phyloP scores from a whole-genome alignment of 1,139 yeast genomes.

The Blastobotrys buckinghamii region DNA sequence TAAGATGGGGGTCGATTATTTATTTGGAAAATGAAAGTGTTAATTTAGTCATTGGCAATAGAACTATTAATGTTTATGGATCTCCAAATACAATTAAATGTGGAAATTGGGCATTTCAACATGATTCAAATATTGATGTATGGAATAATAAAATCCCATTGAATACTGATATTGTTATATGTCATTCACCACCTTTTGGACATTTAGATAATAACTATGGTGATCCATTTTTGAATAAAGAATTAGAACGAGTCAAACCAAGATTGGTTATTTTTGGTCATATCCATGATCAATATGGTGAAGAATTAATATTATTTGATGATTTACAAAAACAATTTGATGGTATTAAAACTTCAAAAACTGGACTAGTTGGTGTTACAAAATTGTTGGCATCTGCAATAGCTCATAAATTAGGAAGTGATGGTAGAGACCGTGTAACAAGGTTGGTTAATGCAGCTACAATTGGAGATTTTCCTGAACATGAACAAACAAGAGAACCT shows the following conservation, averaged over 20 bases:
- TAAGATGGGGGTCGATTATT: constrained; percentile 8
- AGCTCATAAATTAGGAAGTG: neutral
- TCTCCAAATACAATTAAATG: constrained; percentile 1
- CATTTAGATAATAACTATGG: constrained; percentile 3
- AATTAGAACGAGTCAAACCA: constrained; percentile 1
- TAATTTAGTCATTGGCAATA: neutral
- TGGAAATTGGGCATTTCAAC: constrained; percentile 6
- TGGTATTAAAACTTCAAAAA: neutral
- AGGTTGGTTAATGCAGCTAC: constrained; percentile 5
- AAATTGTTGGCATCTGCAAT: neutral
- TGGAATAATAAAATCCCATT: constrained; percentile 1
- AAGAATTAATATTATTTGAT: constrained; percentile 5
- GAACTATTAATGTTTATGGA: constrained; percentile 1
- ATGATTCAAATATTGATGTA: neutral
- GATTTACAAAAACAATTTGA: constrained; percentile 3
- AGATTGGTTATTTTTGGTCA: constrained; percentile 8
- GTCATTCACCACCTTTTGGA: constrained; percentile 3
- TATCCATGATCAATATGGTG: constrained; percentile 3
- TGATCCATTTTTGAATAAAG: neutral
- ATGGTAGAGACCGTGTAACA: constrained; percentile 3
- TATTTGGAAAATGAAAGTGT: neutral
- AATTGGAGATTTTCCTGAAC: constrained; percentile 5
- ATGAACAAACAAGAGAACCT: neutral
- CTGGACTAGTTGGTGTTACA: neutral
- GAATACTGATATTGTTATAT: constrained; percentile 1